These are phyloP conservation scores for Phytophthora pseudosyringae DNA, from an alignment of 352 stramenopile genomes.

Conservation along the genomic window DNA sequence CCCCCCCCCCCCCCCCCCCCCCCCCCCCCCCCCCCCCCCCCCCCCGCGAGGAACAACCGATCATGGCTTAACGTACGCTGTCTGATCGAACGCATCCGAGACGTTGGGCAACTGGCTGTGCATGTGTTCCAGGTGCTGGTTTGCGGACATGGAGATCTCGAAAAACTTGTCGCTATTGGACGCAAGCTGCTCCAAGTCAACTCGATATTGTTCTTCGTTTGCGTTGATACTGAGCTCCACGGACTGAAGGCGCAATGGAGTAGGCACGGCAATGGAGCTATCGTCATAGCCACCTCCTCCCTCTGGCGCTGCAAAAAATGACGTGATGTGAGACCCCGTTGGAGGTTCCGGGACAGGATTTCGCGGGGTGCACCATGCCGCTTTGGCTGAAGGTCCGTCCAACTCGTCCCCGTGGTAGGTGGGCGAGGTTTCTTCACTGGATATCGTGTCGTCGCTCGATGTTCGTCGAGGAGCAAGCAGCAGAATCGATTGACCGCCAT, in stretches of 20 bases:
- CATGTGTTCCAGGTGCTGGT: constrained; percentile 58
- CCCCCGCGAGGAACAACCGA: background rate
- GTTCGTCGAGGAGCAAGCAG: constrained; percentile 17
- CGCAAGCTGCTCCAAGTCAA: constrained; percentile 56
- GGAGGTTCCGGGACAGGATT: constrained; percentile 25
- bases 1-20: too few species aligned
- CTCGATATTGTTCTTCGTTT: constrained; percentile 51
- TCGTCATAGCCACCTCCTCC: constrained; percentile 11
- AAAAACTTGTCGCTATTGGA: constrained; percentile 65
- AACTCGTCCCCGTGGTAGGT: constrained; percentile 39
- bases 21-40: too few species aligned
- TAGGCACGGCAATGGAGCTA: constrained; percentile 9
- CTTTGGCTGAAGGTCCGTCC: constrained; percentile 41
- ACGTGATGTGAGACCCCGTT: constrained; percentile 34
- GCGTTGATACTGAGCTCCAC: constrained; percentile 53
- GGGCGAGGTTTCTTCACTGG: constrained; percentile 36
- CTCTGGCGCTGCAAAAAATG: constrained; percentile 45
- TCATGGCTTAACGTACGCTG: constrained; percentile 32
- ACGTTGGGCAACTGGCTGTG: constrained; percentile 56
- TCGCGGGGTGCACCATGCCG: constrained; percentile 68
- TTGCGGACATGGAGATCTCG: constrained; percentile 58
- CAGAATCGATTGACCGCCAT: constrained; percentile 22
- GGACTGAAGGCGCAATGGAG: constrained; percentile 46
- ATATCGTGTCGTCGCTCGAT: constrained; percentile 12
- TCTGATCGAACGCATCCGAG: constrained; percentile 40